A percentile compares a stretch with the other conserved stretches of the same genome.
Evolutionary conservation across 371 early-diverging fungal genomes (phyloP).

Genomic region (Gilbertella persicaria): DNA sequence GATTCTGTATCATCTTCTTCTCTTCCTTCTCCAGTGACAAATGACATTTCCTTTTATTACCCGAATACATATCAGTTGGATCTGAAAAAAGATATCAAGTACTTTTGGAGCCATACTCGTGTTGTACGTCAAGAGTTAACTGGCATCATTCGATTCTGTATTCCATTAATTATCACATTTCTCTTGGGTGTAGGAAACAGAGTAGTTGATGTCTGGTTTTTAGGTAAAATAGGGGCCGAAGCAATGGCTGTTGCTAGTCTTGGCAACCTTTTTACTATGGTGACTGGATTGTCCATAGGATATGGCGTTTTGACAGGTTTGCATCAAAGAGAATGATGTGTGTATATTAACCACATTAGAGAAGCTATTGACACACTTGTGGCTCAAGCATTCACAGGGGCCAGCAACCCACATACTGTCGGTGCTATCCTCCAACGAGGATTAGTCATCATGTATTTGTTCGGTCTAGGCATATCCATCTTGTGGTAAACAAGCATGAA

Average conservation of each 20-base stretch:
- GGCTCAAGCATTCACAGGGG: constrained; percentile 47
- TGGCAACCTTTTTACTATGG: constrained; percentile 31
- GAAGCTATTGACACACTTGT: constrained; percentile 48
- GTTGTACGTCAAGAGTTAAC: neutral
- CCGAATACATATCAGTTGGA: neutral
- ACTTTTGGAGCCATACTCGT: neutral
- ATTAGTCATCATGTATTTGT: constrained; percentile 29
- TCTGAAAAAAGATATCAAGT: neutral
- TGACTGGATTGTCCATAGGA: constrained; percentile 38
- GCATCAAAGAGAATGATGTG: neutral
- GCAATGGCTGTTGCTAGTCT: constrained; percentile 42
- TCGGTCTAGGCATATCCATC: constrained; percentile 22
- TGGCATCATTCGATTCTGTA: neutral
- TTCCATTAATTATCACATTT: constrained; percentile 21
- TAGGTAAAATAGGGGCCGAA: constrained; percentile 32
- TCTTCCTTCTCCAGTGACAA: neutral
- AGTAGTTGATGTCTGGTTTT: constrained; percentile 42
- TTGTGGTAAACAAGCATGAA: constrained; percentile 28
- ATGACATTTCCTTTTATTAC: neutral
- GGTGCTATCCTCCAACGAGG: constrained; percentile 45
- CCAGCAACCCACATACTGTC: constrained; percentile 30
- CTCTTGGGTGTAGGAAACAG: constrained; percentile 30
- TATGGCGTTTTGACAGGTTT: constrained; percentile 44
- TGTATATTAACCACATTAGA: neutral
- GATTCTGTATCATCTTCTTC: neutral